These are phyloP conservation scores for Auriscalpium orientale DNA, from an alignment of 768 basidiomycete genomes.

Conservation along the genomic window DNA sequence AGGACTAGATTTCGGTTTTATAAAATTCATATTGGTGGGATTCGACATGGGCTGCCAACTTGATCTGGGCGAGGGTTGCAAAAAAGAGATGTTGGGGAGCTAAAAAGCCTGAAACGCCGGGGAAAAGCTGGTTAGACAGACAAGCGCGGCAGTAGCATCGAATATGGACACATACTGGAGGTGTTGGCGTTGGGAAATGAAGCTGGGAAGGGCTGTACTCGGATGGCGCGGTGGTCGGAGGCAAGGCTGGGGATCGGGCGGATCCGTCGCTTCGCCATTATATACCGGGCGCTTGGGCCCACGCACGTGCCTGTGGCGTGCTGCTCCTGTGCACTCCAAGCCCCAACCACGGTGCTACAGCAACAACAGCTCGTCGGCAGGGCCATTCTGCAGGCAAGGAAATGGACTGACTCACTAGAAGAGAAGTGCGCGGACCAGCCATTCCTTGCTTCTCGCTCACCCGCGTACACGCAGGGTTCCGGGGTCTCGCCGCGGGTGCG, in stretches of 20 bases:
- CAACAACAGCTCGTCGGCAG: no score
- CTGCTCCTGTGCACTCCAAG: no score
- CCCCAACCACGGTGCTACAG: no score
- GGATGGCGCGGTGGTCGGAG: constrained; percentile 15
- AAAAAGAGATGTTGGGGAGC: background rate
- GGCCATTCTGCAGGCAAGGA: no score
- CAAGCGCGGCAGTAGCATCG: background rate
- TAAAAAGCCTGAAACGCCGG: background rate
- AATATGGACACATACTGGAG: background rate
- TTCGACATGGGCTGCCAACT: constrained; percentile 86
- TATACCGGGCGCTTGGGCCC: background rate
- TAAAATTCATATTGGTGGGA: constrained; percentile 61
- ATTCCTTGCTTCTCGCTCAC: no score
- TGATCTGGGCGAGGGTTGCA: constrained; percentile 31
- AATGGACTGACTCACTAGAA: no score
- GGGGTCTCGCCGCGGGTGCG: background rate
- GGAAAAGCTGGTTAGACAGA: background rate
- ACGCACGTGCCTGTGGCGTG: background rate
- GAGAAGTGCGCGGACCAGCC: no score
- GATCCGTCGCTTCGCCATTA: constrained; percentile 3
- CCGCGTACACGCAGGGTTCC: no score
- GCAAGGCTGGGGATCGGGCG: background rate
- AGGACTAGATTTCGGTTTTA: constrained; percentile 83
- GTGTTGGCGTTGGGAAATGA: background rate
- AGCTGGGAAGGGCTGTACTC: background rate